Evolutionary conservation across 2,329 filamentous ascomycete species (phyloP), one percentile per base, ranked within the genome.

Genomic region (Claviceps quebecensis): DNA sequence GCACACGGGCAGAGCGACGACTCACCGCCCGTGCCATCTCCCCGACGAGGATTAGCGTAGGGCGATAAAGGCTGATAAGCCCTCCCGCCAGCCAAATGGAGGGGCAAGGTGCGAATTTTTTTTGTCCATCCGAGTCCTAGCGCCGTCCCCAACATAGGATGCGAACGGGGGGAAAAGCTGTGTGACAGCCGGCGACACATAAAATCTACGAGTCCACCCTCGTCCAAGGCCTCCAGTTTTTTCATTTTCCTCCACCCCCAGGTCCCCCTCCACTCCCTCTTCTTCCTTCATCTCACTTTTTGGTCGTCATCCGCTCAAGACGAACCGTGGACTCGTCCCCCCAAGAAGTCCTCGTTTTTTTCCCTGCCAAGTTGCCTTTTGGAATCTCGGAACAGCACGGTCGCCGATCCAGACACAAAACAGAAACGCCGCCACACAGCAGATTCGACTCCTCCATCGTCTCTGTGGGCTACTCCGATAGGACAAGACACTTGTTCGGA

Each of bases 371-470:
- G 56, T 62, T 66, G 65, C 66, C 63, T 60, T 56, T 61, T 59
- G 64, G 65, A 60, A 52, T 61, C 57, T 59, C 59, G 56, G 58
- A 62, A 63, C 64, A 63, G 58, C 60, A 59, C 60, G 56, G 23
- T 61, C 60, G 59, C 63, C 63, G 61, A 62, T 61, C 56, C 58
- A 61, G 11, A 8, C 13, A n/a, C n/a, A 34, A 46, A 14, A 46
- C 13, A 60, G 58, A 64, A 61, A 61, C 59, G 64, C 63, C 64
- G 62, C 61, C 56, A 66, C 67, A 69, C 63, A 67, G 61, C 67
- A 72, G 68, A 69, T 60, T 63, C 69, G 69, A 71, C 62, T 58
- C 66, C 67, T 71, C 67, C 69, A 67, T 70, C 68, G 69, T 64
- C 59, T 66, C 62, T 65, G 62, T 59, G 57, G 57, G 56, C 57